These are phyloP conservation scores for Calonectria pauciramosa DNA, from an alignment of 2,329 filamentous ascomycete genomes.

Conservation along the genomic window DNA sequence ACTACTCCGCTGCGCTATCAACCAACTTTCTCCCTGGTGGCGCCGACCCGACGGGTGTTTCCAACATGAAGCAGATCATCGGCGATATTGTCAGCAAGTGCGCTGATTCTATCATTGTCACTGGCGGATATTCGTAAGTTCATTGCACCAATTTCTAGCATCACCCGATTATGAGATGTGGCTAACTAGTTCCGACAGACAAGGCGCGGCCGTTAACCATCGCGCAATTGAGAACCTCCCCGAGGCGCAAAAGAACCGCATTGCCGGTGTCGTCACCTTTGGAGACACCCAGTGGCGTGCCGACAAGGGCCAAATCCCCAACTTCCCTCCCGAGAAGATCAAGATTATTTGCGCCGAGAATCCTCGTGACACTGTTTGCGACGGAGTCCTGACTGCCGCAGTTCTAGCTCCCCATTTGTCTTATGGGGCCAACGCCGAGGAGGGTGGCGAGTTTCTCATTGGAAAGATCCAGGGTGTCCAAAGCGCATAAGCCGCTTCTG, in stretches of 20 bases:
- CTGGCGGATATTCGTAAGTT: conserved; percentile 13
- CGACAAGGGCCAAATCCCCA: conserved; percentile 5
- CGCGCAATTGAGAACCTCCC: conserved; percentile 7
- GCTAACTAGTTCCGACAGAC: background rate
- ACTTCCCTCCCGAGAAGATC: conserved; percentile 4
- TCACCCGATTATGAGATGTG: too few species aligned
- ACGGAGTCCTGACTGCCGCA: background rate
- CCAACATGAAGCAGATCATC: background rate
- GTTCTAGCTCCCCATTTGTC: conserved; percentile 9
- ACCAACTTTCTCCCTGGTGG: conserved; percentile 7
- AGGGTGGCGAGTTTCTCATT: background rate
- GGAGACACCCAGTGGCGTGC: conserved; percentile 9
- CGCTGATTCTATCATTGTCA: conserved; percentile 1
- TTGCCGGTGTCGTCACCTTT: conserved; percentile 10
- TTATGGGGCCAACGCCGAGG: background rate
- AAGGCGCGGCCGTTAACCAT: conserved; percentile 6
- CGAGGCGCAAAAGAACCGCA: conserved; percentile 8
- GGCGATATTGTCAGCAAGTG: background rate
- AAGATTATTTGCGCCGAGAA: conserved; percentile 15
- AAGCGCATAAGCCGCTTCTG: background rate
- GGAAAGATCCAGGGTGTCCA: background rate
- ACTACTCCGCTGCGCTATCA: background rate
- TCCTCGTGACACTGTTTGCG: conserved; percentile 9
- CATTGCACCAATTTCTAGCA: background rate
- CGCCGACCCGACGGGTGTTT: background rate